Conservation (phyloP, 352 stramenopile species). For the Pelagophyceae sp. region DNA sequence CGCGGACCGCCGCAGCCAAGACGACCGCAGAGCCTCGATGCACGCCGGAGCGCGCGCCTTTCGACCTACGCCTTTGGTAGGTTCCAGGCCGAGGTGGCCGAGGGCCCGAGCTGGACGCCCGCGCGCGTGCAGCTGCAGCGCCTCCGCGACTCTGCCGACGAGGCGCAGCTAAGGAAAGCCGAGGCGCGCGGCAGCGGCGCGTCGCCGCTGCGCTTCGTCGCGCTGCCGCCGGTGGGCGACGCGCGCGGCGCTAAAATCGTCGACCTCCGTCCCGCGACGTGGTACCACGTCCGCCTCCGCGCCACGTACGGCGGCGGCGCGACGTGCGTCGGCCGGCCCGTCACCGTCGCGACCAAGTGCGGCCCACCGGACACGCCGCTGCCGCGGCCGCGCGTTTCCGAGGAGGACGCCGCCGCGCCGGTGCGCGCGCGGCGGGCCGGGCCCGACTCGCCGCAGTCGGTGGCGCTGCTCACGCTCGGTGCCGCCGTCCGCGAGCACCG, state of each 20-base stretch:
- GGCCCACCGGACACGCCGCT: neutral
- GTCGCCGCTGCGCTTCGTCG: neutral
- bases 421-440: too few relatives aligned
- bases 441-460: too few relatives aligned
- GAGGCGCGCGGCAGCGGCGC: neutral
- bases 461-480: too few relatives aligned
- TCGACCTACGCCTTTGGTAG: too few relatives aligned
- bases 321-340: neutral
- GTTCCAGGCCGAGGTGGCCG: neutral
- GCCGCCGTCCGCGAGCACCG: too few relatives aligned
- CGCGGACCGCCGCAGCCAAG: too few relatives aligned
- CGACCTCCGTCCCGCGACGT: neutral
- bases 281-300: constrained; percentile 8
- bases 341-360: neutral
- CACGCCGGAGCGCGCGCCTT: too few relatives aligned
- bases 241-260: neutral
- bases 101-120: neutral
- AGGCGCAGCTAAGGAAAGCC: neutral
- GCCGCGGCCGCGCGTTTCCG: neutral
- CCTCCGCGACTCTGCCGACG: neutral
- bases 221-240: neutral
- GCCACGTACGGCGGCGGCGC: neutral
- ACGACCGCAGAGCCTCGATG: too few relatives aligned
- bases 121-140: neutral
- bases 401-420: neutral